Evolutionary conservation across 2,329 filamentous ascomycete species (phyloP).

Genomic region (Verticillium nonalfalfae): DNA sequence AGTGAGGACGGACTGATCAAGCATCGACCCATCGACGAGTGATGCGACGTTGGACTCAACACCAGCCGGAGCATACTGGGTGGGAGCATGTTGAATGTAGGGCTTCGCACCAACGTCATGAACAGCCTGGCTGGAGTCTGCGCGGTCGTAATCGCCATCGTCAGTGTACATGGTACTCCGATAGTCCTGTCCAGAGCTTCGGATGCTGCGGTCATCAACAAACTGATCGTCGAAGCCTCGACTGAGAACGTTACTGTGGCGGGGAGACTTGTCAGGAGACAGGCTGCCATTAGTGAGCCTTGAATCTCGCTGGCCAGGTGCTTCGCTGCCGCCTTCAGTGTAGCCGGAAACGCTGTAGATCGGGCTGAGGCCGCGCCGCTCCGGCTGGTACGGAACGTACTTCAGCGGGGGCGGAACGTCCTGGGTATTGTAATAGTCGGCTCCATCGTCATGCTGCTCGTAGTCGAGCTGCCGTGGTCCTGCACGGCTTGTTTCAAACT

Average conservation of each 20-base stretch:
- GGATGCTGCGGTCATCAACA: slow-evolving; percentile 46
- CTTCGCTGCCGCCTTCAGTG: slow-evolving; percentile 60
- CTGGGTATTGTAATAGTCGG: slow-evolving; percentile 50
- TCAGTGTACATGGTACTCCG: slow-evolving; percentile 43
- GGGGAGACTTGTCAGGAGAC: slow-evolving; percentile 51
- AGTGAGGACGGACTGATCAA: slow-evolving; percentile 64
- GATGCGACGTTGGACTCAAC: slow-evolving; percentile 91
- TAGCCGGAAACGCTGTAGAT: slow-evolving; percentile 91
- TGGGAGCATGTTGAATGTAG: slow-evolving; percentile 55
- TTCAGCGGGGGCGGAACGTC: slow-evolving; percentile 58
- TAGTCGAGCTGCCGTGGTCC: not conserved
- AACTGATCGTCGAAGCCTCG: slow-evolving; percentile 48
- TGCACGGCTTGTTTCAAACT: slow-evolving; percentile 13
- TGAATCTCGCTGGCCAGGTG: slow-evolving; percentile 50
- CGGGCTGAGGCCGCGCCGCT: slow-evolving; percentile 72
- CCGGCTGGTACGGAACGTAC: slow-evolving; percentile 63
- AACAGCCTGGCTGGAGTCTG: slow-evolving; percentile 63
- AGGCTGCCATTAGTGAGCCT: slow-evolving; percentile 50
- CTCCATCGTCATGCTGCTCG: not conserved
- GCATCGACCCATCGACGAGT: slow-evolving; percentile 67
- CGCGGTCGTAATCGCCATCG: slow-evolving; percentile 51
- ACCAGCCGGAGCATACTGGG: slow-evolving; percentile 45
- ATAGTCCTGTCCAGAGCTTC: slow-evolving; percentile 50
- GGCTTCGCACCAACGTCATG: slow-evolving; percentile 67
- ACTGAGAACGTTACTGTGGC: slow-evolving; percentile 35